Base-by-base conservation (phyloP, 2,329 filamentous ascomycete genomes). In the Ceratocystiopsis sp. region DNA sequence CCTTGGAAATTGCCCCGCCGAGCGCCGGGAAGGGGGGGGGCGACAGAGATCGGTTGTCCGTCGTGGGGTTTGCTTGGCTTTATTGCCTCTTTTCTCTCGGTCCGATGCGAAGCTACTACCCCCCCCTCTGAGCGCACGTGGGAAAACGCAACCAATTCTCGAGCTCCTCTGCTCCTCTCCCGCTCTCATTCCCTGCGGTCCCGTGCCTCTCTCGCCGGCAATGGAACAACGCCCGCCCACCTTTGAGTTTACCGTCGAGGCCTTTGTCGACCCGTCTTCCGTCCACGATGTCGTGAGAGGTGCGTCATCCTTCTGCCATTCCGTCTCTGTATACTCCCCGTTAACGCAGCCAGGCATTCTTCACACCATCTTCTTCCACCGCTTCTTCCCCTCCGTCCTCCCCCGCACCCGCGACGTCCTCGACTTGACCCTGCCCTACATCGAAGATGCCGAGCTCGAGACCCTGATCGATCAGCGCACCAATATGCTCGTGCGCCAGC, bases 341-440 rank as follows among this genome's bases (percentile, higher is more conserved):
- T 29, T 29, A 29, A 29, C 25, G 7, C 2, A 2, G 2, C 25
- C 46, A 93, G 89, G 83, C 50, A 83, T 95, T 59, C 73, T 96
- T 41, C 87, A 95, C 61, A 93, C 87, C 41, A 95, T 96, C 60
- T 98, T 96, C 75, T 96, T 96, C 72, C 87, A 95, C 66, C 82
- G 91, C 56, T 93, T 89, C 73, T 95, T 96, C 68, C 85, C 85
- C 45, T 79, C 84, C 46, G 73, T 95, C 53, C 68, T 75, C 37
- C 89, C 91, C 7, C 74, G 76, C 49, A 86, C 84, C 49, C 80
- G 85, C 63, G 87, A 95, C 57, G 78, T 95, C 49, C 78, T 95
- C 51, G 87, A 93, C 61, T 73, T 94, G 48, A 87, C 85, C 33
- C 75, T 96, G 25, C 87, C 91, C 42, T 83, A 84, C 55, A 82